These are phyloP conservation scores for Botryotinia convoluta DNA, from an alignment of 2,329 filamentous ascomycete genomes.

Conservation along the genomic window DNA sequence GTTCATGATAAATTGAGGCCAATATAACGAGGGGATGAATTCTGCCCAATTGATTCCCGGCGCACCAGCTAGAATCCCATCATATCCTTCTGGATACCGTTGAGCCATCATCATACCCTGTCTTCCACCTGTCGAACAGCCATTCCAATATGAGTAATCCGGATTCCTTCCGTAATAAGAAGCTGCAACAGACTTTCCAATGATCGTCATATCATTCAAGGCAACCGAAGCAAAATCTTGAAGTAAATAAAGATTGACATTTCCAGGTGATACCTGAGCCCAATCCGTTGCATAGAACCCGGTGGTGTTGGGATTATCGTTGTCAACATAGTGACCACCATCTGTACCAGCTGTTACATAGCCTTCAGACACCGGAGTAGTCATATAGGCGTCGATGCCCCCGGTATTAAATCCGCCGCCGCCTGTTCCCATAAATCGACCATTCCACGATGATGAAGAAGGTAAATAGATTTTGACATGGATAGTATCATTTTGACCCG, in stretches of 20 bases:
- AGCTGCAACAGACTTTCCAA: conserved; percentile 38
- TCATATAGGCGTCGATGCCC: background rate
- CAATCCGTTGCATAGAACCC: background rate
- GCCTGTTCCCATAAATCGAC: conserved; percentile 14
- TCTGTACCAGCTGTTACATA: conserved; percentile 11
- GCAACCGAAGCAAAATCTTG: conserved; percentile 41
- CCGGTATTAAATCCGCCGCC: background rate
- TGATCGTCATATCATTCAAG: conserved; percentile 38
- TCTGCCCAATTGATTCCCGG: conserved; percentile 39
- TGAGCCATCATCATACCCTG: conserved; percentile 42
- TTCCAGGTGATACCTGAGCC: conserved; percentile 22
- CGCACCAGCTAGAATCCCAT: conserved; percentile 43
- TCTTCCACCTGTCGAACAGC: conserved; percentile 42
- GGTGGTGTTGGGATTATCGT: fast-evolving
- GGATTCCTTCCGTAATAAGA: conserved; percentile 39
- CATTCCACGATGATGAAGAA: conserved; percentile 1
- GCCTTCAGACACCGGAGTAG: background rate
- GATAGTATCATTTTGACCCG: conserved; percentile 29
- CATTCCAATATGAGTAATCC: conserved; percentile 41
- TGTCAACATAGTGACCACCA: background rate
- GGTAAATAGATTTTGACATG: conserved; percentile 34
- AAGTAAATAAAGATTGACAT: conserved; percentile 32
- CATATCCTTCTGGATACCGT: conserved; percentile 40
- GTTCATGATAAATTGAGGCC: conserved; percentile 20
- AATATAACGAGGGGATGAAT: background rate